These are phyloP conservation scores for Gyrodon lividus DNA, from an alignment of 768 basidiomycete genomes.

Conservation along the genomic window DNA sequence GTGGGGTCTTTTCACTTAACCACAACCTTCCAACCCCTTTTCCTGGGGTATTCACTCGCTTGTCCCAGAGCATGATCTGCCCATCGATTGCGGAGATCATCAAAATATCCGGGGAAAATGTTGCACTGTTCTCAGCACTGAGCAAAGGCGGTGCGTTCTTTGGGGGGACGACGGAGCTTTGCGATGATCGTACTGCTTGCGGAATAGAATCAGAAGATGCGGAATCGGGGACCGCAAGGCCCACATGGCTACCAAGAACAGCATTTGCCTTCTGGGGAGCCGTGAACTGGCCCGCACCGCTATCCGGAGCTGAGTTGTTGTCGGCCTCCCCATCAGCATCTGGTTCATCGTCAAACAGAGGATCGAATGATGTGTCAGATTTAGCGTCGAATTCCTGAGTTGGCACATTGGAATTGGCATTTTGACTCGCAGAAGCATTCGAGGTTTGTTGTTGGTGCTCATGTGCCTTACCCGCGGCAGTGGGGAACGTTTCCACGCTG, in stretches of 20 bases:
- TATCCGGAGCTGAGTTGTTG: conserved; percentile 14
- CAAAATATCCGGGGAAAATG: conserved; percentile 78
- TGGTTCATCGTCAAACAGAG: conserved; percentile 86
- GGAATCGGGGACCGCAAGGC: conserved; percentile 31
- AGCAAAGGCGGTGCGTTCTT: conserved; percentile 79
- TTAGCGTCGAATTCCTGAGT: conserved; percentile 55
- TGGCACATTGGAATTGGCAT: conserved; percentile 21
- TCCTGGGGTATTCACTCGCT: conserved; percentile 61
- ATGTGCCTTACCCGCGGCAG: conserved; percentile 19
- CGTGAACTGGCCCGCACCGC: conserved; percentile 15
- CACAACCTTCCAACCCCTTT: conserved; percentile 80
- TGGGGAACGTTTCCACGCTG: conserved; percentile 22
- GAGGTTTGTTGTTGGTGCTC: conserved; percentile 14
- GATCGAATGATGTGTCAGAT: conserved; percentile 82
- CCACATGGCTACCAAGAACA: conserved; percentile 13
- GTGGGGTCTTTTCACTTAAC: conserved; percentile 90
- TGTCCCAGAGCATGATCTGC: conserved; percentile 90
- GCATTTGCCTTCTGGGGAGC: conserved; percentile 15
- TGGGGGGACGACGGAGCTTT: conserved; percentile 49
- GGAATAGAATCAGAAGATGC: conserved; percentile 19
- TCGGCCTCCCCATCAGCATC: conserved; percentile 54
- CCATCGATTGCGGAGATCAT: conserved; percentile 92
- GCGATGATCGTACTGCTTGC: conserved; percentile 26
- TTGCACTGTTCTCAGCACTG: conserved; percentile 53
- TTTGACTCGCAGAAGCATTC: conserved; percentile 23